Percentiles rank a stretch among this genome's conserved stretches.
Evolutionary conservation across 495 filamentous ascomycete species (phyloP).

Genomic region (Penicillium canariense): DNA sequence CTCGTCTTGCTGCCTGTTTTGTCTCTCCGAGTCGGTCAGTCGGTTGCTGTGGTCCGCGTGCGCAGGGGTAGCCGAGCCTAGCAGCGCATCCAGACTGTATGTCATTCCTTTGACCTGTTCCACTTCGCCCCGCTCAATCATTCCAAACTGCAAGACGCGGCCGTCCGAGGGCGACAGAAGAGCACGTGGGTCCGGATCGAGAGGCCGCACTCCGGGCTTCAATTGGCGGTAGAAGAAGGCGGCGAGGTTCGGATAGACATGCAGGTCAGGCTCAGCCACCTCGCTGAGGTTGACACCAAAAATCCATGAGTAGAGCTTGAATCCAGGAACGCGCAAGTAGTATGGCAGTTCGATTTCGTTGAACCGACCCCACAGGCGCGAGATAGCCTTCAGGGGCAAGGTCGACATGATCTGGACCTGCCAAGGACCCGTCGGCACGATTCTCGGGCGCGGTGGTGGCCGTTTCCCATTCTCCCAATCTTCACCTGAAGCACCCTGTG

Average conservation of each 20-base stretch:
- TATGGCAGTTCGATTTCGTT: conserved; percentile 92
- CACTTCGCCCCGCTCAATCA: conserved; percentile 89
- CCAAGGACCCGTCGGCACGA: conserved; percentile 89
- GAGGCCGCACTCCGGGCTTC: conserved; percentile 83
- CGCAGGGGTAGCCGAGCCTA: conserved; percentile 61
- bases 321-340: conserved; percentile 89
- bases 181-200: conserved; percentile 75
- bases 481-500: conserved; percentile 51
- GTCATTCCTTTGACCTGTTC: conserved; percentile 99
- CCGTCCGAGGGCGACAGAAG: conserved; percentile 89
- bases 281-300: conserved; percentile 95
- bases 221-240: conserved; percentile 96
- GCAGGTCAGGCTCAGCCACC: conserved; percentile 81
- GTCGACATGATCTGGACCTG: conserved; percentile 97
- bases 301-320: conserved; percentile 85
- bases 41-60: conserved; percentile 41
- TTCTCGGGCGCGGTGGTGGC: conserved; percentile 60
- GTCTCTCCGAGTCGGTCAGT: conserved; percentile 31
- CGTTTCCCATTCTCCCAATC: conserved; percentile 47
- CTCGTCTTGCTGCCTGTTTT: conserved; percentile 31
- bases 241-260: conserved; percentile 85
- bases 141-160: conserved; percentile 84
- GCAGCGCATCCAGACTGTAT: conserved; percentile 88
- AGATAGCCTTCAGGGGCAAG: conserved; percentile 88
- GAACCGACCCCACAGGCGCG: conserved; percentile 89